A percentile compares a stretch with the other conserved stretches of the same genome.
These are phyloP conservation scores for Rhododendron ferrugineum DNA, from an alignment of 148 eudicot species.

Conservation along the genomic window DNA sequence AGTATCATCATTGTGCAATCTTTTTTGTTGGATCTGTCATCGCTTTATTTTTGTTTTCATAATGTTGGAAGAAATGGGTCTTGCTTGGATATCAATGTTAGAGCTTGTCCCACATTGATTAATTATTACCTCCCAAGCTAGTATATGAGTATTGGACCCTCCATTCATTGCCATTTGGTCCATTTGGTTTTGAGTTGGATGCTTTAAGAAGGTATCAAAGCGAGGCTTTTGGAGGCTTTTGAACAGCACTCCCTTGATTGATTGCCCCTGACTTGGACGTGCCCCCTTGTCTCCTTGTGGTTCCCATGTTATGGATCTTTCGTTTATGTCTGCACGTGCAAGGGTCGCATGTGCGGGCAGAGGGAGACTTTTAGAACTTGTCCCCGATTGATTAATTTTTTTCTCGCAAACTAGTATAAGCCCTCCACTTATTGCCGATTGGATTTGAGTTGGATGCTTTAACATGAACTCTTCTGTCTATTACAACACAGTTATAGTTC, in stretches of 20 bases:
- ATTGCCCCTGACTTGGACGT: neutral
- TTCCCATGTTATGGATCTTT: neutral
- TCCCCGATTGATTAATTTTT: neutral
- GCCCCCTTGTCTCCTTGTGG: neutral
- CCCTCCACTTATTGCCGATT: neutral
- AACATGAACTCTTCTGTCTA: neutral
- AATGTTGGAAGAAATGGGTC: neutral
- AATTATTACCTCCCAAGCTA: neutral
- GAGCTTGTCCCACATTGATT: neutral
- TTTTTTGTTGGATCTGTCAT: neutral
- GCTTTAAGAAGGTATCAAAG: neutral
- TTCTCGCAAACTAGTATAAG: neutral
- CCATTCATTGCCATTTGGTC: neutral
- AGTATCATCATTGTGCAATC: neutral
- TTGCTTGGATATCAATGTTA: neutral
- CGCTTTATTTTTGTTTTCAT: neutral
- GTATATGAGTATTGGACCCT: neutral
- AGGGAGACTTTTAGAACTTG: neutral
- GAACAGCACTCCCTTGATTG: neutral
- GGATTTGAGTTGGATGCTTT: neutral
- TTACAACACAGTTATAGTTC: neutral
- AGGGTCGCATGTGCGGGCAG: neutral
- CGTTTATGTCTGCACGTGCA: neutral
- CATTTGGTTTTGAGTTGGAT: neutral
- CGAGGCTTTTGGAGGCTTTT: neutral